These are phyloP conservation scores for Umbelopsis isabellina DNA, from an alignment of 192 early-diverging fungal species.

Conservation along the genomic window DNA sequence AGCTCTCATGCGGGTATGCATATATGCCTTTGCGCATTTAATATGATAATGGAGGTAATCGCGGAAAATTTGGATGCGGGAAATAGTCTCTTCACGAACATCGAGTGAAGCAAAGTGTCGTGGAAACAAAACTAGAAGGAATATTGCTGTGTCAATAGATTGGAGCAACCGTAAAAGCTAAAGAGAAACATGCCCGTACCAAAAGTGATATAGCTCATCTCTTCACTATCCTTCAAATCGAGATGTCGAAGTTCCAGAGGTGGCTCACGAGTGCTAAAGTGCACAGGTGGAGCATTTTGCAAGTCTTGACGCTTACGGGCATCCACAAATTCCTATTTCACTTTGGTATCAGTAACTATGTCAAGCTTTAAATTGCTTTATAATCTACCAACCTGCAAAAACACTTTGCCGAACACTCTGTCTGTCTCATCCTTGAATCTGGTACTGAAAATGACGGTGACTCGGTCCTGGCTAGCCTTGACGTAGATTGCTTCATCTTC, in stretches of 20 bases:
- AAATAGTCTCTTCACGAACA: slow-evolving; percentile 88
- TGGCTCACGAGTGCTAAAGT: slow-evolving; percentile 90
- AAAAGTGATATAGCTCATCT: slow-evolving; percentile 95
- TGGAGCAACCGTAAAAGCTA: too few species aligned
- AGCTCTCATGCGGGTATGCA: slow-evolving; percentile 97
- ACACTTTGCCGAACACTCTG: slow-evolving; percentile 92
- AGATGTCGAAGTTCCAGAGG: slow-evolving; percentile 91
- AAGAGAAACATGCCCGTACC: slow-evolving; percentile 48
- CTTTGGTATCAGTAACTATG: neutral
- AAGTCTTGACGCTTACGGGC: slow-evolving; percentile 81
- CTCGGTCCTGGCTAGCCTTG: slow-evolving; percentile 87
- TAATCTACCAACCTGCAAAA: slow-evolving; percentile 75
- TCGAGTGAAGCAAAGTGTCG: slow-evolving; percentile 77
- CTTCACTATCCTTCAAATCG: slow-evolving; percentile 74
- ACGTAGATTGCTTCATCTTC: slow-evolving; percentile 94
- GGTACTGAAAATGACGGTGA: slow-evolving; percentile 97
- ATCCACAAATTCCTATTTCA: slow-evolving; percentile 92
- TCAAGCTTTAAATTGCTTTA: neutral
- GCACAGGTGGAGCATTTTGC: slow-evolving; percentile 96
- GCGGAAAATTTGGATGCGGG: slow-evolving; percentile 94
- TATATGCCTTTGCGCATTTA: slow-evolving; percentile 98
- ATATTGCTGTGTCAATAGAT: neutral
- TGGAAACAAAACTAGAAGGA: slow-evolving; percentile 84
- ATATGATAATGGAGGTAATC: slow-evolving; percentile 99
- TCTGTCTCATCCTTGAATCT: slow-evolving; percentile 98